Conservation (phyloP, 805 yeast species). For the Candida palmyrensis region DNA sequence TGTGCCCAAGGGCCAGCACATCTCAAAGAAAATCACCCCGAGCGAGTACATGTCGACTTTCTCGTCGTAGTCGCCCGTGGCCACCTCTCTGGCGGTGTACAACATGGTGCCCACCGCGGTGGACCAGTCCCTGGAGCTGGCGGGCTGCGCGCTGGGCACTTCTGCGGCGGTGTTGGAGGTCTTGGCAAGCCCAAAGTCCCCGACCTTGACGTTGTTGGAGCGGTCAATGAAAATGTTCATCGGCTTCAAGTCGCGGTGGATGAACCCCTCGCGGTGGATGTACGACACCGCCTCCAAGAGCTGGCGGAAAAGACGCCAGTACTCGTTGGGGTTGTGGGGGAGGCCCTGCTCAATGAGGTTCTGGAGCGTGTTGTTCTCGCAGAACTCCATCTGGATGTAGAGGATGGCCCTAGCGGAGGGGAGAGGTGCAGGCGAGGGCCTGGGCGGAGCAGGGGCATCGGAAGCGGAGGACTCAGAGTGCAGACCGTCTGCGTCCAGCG, state of each 20-base stretch:
- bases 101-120: constrained; percentile 92
- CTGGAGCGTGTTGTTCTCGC: constrained; percentile 86
- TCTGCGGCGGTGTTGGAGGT: constrained; percentile 55
- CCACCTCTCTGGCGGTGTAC: constrained; percentile 87
- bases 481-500: constrained; percentile 4
- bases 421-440: too few relatives aligned
- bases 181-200: constrained; percentile 96
- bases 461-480: constrained; percentile 2
- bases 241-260: constrained; percentile 93
- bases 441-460: too few relatives aligned
- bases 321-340: constrained; percentile 65
- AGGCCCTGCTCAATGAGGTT: constrained; percentile 77
- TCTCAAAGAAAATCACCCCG: constrained; percentile 93
- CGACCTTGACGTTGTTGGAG: constrained; percentile 82
- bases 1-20: constrained; percentile 81
- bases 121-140: constrained; percentile 64
- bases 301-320: constrained; percentile 87
- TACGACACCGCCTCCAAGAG: constrained; percentile 84
- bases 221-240: constrained; percentile 93
- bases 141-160: constrained; percentile 25
- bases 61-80: constrained; percentile 78
- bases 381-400: constrained; percentile 97
- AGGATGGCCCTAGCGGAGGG: constrained; percentile 56
- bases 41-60: constrained; percentile 94
- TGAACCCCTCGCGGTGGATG: constrained; percentile 89